phyloP scores from a whole-genome alignment of 2,329 filamentous ascomycete species.

The Penicillium decumbens region DNA sequence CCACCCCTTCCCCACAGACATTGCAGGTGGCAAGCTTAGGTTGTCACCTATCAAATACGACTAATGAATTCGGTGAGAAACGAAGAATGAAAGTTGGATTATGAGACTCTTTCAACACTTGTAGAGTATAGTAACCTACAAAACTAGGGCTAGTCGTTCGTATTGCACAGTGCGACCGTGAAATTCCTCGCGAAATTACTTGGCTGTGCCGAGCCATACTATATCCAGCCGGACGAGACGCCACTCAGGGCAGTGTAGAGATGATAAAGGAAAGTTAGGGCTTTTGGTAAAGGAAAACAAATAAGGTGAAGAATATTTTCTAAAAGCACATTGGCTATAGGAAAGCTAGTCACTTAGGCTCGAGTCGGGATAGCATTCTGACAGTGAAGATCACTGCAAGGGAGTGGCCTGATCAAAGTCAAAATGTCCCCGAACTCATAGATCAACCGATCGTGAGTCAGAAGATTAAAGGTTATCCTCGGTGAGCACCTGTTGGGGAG shows the following conservation, averaged over 20 bases:
- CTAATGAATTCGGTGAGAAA: conserved; percentile 1
- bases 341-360: background rate
- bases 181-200: too few relatives aligned
- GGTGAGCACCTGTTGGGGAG: conserved; percentile 19
- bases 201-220: too few relatives aligned
- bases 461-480: conserved; percentile 18
- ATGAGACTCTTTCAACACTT: background rate
- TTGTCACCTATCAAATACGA: background rate
- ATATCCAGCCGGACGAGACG: too few relatives aligned
- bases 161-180: too few relatives aligned
- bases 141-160: too few relatives aligned
- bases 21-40: background rate
- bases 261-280: too few relatives aligned
- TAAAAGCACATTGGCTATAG: too few relatives aligned
- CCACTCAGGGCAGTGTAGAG: too few relatives aligned
- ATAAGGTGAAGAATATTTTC: too few relatives aligned
- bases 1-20: background rate
- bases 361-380: background rate
- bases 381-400: background rate
- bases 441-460: background rate
- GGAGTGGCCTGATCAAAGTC: background rate
- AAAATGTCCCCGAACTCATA: background rate
- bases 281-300: too few relatives aligned
- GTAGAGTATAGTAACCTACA: too few relatives aligned
- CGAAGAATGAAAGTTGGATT: background rate